Conservation (phyloP, 2,329 filamentous ascomycete species). For the Colletotrichum sp. region DNA sequence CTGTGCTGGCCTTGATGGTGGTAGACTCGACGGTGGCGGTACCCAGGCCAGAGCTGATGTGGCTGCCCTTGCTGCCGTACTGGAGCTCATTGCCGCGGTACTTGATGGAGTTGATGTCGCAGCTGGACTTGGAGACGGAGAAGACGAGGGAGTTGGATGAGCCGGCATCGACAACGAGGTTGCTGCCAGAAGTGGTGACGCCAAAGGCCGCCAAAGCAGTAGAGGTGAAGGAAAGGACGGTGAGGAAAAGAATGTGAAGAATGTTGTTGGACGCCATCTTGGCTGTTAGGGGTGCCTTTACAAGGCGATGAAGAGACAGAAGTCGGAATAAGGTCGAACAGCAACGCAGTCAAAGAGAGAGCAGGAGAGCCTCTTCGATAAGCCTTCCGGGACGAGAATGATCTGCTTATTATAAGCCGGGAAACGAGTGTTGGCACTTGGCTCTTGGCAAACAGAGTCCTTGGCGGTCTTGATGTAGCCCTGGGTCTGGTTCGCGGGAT, state of each 20-base stretch:
- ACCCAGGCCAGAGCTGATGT: slow-evolving; percentile 65
- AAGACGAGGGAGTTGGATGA: slow-evolving; percentile 55
- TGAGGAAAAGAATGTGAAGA: slow-evolving; percentile 13
- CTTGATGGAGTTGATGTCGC: slow-evolving; percentile 68
- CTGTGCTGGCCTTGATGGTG: slow-evolving; percentile 32
- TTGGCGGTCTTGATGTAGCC: background rate
- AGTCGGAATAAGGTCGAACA: background rate
- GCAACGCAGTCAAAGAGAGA: background rate
- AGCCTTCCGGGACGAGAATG: background rate
- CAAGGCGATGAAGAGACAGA: background rate
- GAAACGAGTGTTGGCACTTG: background rate
- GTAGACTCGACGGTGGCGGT: slow-evolving; percentile 58
- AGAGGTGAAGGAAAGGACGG: slow-evolving; percentile 31
- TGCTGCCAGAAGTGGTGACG: slow-evolving; percentile 41
- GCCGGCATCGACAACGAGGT: slow-evolving; percentile 53
- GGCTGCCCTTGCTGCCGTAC: slow-evolving; percentile 54
- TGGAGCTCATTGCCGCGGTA: slow-evolving; percentile 66
- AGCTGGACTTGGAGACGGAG: slow-evolving; percentile 56
- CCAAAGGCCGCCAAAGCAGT: slow-evolving; percentile 45
- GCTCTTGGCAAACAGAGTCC: background rate
- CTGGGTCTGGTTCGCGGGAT: background rate
- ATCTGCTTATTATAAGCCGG: background rate
- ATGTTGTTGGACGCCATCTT: slow-evolving; percentile 14
- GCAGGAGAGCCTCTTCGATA: background rate
- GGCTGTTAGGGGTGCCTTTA: background rate